These are phyloP conservation scores for Coemansia asiatica DNA, from an alignment of 192 early-diverging fungal genomes.

Conservation along the genomic window DNA sequence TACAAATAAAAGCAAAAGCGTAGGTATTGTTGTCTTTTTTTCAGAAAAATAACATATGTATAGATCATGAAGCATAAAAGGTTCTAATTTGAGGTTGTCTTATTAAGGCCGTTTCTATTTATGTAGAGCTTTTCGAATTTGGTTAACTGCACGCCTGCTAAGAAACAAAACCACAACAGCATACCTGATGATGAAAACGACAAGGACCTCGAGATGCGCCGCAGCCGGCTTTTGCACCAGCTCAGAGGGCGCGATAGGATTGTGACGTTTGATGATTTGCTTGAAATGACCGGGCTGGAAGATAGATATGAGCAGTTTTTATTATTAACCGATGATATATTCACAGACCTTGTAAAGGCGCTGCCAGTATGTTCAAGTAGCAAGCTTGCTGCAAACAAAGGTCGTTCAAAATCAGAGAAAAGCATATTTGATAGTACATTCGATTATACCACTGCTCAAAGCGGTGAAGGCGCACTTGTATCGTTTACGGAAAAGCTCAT, in stretches of 20 bases:
- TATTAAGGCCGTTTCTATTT: neutral
- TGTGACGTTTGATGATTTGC: neutral
- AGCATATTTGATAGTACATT: neutral
- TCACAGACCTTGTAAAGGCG: neutral
- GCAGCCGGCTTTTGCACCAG: neutral
- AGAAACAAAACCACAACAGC: neutral
- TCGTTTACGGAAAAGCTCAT: neutral
- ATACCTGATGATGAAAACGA: neutral
- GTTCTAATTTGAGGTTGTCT: too few species aligned
- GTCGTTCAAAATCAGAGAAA: neutral
- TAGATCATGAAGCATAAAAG: too few species aligned
- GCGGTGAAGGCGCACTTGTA: neutral
- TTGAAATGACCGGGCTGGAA: neutral
- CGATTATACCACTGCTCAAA: neutral
- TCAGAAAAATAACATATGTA: too few species aligned
- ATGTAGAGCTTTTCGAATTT: neutral
- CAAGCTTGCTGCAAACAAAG: neutral
- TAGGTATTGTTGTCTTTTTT: too few species aligned
- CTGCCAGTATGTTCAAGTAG: neutral
- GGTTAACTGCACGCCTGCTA: neutral
- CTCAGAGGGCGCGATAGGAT: neutral
- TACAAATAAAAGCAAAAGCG: too few species aligned
- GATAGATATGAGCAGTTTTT: neutral
- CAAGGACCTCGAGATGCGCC: neutral
- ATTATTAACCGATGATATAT: neutral